Evolutionary conservation across 441 rosid genomes (phyloP).

Genomic region (Adansonia rubrostipa): DNA sequence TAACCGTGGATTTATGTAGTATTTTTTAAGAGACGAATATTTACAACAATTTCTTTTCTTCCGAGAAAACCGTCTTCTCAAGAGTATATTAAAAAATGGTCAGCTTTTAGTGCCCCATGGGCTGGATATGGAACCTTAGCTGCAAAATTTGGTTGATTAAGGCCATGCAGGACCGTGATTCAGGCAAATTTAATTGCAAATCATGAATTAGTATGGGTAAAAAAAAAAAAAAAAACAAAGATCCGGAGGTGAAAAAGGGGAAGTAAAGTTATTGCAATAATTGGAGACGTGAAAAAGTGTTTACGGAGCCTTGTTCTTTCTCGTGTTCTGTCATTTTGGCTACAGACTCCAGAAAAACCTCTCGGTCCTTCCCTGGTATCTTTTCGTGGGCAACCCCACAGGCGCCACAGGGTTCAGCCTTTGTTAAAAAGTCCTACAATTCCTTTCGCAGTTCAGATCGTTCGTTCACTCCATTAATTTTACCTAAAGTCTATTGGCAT

Average conservation of each 20-base stretch:
- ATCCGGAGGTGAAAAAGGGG: not conserved
- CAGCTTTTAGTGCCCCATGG: not conserved
- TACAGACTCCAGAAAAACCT: not conserved
- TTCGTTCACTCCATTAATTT: not conserved
- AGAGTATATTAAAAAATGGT: too few relatives aligned
- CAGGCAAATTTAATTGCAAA: conserved; percentile 18
- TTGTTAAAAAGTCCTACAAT: conserved; percentile 28
- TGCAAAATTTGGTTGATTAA: not conserved
- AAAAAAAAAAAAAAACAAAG: not conserved
- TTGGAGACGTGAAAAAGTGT: conserved; percentile 39
- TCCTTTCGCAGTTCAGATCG: conserved; percentile 22
- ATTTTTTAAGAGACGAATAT: too few relatives aligned
- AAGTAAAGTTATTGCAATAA: conserved; percentile 29
- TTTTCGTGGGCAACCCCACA: conserved; percentile 36
- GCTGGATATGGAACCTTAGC: not conserved
- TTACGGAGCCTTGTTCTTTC: conserved; percentile 13
- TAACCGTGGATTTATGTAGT: too few relatives aligned
- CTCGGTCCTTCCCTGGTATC: conserved; percentile 21
- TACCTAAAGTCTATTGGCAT: too few relatives aligned
- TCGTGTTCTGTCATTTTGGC: conserved; percentile 28
- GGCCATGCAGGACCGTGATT: conserved; percentile 18
- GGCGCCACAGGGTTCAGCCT: conserved; percentile 29
- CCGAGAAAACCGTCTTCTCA: too few relatives aligned
- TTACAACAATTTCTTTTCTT: too few relatives aligned
- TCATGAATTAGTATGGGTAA: conserved; percentile 5